Conservation (phyloP, 768 basidiomycete genomes). For the Dentipellis sp. region DNA sequence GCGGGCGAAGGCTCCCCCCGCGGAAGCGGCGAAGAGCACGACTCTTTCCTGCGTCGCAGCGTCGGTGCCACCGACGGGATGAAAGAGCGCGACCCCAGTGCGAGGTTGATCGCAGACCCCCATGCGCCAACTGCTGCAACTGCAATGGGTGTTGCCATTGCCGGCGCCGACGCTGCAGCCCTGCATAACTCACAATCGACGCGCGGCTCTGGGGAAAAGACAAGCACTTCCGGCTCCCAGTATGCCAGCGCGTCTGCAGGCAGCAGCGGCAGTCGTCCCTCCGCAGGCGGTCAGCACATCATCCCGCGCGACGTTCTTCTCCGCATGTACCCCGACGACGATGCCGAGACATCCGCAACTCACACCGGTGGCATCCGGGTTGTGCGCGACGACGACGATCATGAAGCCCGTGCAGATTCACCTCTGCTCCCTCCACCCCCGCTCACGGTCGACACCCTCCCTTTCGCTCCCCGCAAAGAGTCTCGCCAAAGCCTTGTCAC, state of each 20-base stretch:
- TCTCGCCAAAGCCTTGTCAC: conserved; percentile 17
- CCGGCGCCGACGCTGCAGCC: not conserved
- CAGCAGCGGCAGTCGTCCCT: not conserved
- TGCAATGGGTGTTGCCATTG: conserved; percentile 8
- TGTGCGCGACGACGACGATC: conserved; percentile 1
- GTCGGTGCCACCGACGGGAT: not conserved
- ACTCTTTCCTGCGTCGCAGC: conserved; percentile 48
- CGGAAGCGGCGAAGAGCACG: conserved; percentile 59
- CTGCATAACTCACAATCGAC: not conserved
- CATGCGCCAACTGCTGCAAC: not conserved
- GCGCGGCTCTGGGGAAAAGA: not conserved
- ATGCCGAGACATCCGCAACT: not conserved
- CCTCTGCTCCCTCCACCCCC: conserved; percentile 11
- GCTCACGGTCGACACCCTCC: conserved; percentile 1
- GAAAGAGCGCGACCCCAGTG: conserved; percentile 1
- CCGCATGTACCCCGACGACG: not conserved
- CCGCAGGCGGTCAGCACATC: conserved; percentile 1
- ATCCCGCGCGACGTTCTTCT: conserved; percentile 8
- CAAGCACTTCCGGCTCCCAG: not conserved
- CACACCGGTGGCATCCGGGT: not conserved
- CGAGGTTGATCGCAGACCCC: conserved; percentile 6
- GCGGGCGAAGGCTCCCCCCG: conserved; percentile 62
- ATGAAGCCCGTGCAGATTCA: conserved; percentile 3
- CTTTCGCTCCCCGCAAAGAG: not conserved
- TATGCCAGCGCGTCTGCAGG: not conserved